These are phyloP conservation scores for Chiua virens DNA, from an alignment of 768 basidiomycete species.

Conservation along the genomic window DNA sequence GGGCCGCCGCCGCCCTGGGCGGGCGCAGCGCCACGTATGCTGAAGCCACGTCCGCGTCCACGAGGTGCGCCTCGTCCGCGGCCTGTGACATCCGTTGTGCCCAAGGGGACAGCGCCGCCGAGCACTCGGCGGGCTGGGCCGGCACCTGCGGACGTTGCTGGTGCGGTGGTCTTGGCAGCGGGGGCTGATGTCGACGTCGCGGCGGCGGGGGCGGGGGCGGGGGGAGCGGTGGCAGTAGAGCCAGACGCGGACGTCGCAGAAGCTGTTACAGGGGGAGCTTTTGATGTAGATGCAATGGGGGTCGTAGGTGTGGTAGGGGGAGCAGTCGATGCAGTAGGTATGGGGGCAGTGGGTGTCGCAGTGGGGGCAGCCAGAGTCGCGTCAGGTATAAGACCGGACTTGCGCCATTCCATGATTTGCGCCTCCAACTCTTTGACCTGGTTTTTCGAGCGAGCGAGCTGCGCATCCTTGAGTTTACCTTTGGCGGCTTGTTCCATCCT, in stretches of 20 bases:
- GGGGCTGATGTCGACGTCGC: slow-evolving; percentile 16
- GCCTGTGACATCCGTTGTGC: slow-evolving; percentile 21
- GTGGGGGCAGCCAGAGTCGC: slow-evolving; percentile 22
- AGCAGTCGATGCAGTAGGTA: slow-evolving; percentile 10
- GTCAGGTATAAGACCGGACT: slow-evolving; percentile 47
- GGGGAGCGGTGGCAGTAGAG: neutral
- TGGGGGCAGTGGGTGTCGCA: slow-evolving; percentile 19
- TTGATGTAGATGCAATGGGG: slow-evolving; percentile 28
- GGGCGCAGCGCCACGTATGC: slow-evolving; percentile 32
- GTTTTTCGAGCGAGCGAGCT: slow-evolving; percentile 58
- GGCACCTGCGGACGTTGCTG: slow-evolving; percentile 25
- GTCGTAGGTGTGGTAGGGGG: slow-evolving; percentile 29
- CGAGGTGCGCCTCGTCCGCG: slow-evolving; percentile 39
- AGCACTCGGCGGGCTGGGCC: slow-evolving; percentile 33
- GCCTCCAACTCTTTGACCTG: slow-evolving; percentile 70
- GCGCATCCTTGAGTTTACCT: slow-evolving; percentile 68
- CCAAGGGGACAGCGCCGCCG: slow-evolving; percentile 28
- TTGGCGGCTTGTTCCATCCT: slow-evolving; percentile 62
- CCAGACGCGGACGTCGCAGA: slow-evolving; percentile 15
- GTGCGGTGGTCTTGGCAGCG: slow-evolving; percentile 19
- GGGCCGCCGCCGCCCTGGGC: slow-evolving; percentile 15
- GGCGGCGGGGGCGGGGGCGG: neutral
- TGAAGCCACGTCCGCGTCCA: slow-evolving; percentile 25
- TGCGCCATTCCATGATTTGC: slow-evolving; percentile 57
- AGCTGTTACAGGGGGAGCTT: slow-evolving; percentile 2